These are phyloP conservation scores for Lichina pygmaea DNA, from an alignment of 495 filamentous ascomycete species.

Conservation along the genomic window DNA sequence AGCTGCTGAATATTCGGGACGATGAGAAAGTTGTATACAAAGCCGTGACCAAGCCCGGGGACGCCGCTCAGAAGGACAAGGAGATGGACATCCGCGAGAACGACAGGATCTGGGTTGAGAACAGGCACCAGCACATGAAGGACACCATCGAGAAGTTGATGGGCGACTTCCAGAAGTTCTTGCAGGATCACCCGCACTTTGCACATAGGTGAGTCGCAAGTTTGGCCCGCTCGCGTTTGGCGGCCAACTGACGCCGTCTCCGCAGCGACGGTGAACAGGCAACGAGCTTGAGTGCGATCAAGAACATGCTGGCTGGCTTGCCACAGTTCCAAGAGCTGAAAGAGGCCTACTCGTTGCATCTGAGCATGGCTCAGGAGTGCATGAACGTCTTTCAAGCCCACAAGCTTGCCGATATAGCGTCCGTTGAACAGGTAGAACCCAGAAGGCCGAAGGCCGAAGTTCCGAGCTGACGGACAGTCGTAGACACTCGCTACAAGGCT, in stretches of 20 bases:
- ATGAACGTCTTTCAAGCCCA: conserved; percentile 72
- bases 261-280: conserved; percentile 25
- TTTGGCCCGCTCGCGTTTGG: no score
- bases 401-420: conserved; percentile 68
- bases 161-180: conserved; percentile 73
- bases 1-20: conserved; percentile 67
- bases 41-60: conserved; percentile 45
- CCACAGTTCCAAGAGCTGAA: conserved; percentile 89
- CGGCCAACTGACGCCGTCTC: not conserved
- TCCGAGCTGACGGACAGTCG: conserved; percentile 2
- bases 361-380: conserved; percentile 94
- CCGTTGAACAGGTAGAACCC: conserved; percentile 37
- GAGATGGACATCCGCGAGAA: conserved; percentile 76
- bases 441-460: not conserved
- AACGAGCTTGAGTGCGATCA: conserved; percentile 68
- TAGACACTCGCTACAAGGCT: conserved; percentile 70
- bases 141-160: conserved; percentile 87
- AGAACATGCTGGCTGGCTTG: conserved; percentile 85
- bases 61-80: conserved; percentile 40
- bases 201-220: conserved; percentile 29
- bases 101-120: conserved; percentile 80
- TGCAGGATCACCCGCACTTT: conserved; percentile 83
- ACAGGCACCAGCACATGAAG: conserved; percentile 89
- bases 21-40: conserved; percentile 69
- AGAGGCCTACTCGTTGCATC: conserved; percentile 77